Evolutionary conservation across 78 protist genomes (phyloP), one percentile per base, ranked within the genome.

Genomic region (Planoprotostelium fungivorum): DNA sequence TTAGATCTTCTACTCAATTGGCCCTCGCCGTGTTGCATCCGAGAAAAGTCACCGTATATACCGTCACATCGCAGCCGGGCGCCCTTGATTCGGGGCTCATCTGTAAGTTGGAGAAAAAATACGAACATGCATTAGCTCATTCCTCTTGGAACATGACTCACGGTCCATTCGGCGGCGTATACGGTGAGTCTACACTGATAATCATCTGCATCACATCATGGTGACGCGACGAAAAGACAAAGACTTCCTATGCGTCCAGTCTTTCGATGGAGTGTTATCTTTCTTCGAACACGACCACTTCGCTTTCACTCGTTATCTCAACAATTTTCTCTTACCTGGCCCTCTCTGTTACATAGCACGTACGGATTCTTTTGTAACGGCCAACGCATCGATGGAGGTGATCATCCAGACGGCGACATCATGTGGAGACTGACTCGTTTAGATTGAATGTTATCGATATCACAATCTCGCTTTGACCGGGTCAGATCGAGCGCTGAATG

Each of bases 1-100:
- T 16, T 29, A 87, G 89, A 34, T 1, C 51, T 35, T 84, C 91
- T 0, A 1, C 87, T 28, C 31, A 37, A 1, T 5, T 92, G 1
- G 88, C 86, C 5, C 91, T 93, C 0, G 95, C 95, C 35, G 93
- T 93, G n/a, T 88, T 93, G 37, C 93, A 90, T 34, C 95, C 95
- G 28, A 87, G 89, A 5, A 9, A 9, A 25, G 91, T 93, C 34
- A 36, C 34, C 37, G 92, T 93, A 28, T 89, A 84, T 88, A 0
- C 10, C 29, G 38, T 86, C 29, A 28, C 25, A 5, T 29, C 87
- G 31, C 88, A 1, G 10, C 84, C 51, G 0, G 92, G 36, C 34
- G n/a, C 25, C 35, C 86, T 38, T 31, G 88, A 28, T 0, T 36
- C 83, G 36, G 83, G 86, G 34, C 5, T 28, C 5, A 36, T 51